phyloP scores from a whole-genome alignment of 352 stramenopile species.

The Phytopythium sindhum region DNA sequence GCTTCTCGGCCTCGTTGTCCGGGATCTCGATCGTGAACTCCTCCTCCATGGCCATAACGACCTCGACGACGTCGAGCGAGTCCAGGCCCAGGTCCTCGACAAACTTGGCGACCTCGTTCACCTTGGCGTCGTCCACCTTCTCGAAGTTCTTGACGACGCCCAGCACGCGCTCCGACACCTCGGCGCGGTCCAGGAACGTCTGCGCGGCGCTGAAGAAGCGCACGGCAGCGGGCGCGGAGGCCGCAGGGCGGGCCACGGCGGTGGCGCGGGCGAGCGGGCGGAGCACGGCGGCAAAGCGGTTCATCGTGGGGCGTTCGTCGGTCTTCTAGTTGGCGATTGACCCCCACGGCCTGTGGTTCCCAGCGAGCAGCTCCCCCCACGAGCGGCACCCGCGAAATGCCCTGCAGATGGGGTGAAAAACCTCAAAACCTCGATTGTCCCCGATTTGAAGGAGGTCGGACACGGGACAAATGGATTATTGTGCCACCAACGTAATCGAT shows the following conservation, averaged over 20 bases:
- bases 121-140: slow-evolving; percentile 96
- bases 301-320: slow-evolving; percentile 37
- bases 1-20: slow-evolving; percentile 99
- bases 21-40: slow-evolving; percentile 99
- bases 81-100: slow-evolving; percentile 98
- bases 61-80: slow-evolving; percentile 95
- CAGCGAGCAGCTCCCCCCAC: background rate
- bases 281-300: slow-evolving; percentile 72
- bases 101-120: slow-evolving; percentile 92
- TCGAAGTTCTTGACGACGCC: slow-evolving; percentile 99
- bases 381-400: slow-evolving; percentile 1
- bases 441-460: background rate
- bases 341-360: background rate
- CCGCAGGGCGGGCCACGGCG: slow-evolving; percentile 39
- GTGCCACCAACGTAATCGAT: background rate
- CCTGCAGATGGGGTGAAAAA: slow-evolving; percentile 8
- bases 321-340: slow-evolving; percentile 4
- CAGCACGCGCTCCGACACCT: slow-evolving; percentile 97
- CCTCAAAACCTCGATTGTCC: slow-evolving; percentile 5
- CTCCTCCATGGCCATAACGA: slow-evolving; percentile 99
- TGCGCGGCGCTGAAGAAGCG: slow-evolving; percentile 80
- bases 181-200: slow-evolving; percentile 86
- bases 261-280: slow-evolving; percentile 61
- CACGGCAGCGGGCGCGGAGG: slow-evolving; percentile 22
- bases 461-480: background rate